Evolutionary conservation across 139 green algal genomes (phyloP), one percentile per base, ranked within the genome.

Genomic region (Chlamydomonas urium): DNA sequence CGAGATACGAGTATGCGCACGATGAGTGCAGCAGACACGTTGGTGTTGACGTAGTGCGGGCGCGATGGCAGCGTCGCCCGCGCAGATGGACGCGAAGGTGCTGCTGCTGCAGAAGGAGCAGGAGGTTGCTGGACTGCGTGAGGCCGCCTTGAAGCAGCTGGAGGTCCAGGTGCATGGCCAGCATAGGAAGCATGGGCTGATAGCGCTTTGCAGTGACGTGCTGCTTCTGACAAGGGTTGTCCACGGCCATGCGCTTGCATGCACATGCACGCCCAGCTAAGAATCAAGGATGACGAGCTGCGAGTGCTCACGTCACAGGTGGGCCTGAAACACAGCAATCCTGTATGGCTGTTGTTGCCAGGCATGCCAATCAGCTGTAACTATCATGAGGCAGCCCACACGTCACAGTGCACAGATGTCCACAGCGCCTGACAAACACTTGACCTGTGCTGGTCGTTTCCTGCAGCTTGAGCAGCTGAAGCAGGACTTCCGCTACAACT

Each of bases 401-500:
- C 17, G 45, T 56, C n/a, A n/a, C n/a, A n/a, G n/a, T 56, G 17
- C 45, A 56, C 17, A 56, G 21, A 56, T 26, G 45, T 56, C 17
- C 45, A 26, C 45, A 56, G 21, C 17, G 17, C 45, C 45, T 21
- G 21, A 21, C 21, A 26, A 17, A 56, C 17, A 56, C 45, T 56
- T 21, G 21, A 26, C 45, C 45, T 63, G 24, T 36, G 26, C n/a
- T 36, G 10, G 53, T 21, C 45, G 21, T 17, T 56, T 56, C 29
- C 26, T 32, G 53, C 53, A 63, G 75, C 75, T 86, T 35, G 73
- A 87, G 32, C 70, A 79, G 67, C 73, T 89, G 24, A 82, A 76
- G 23, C 23, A 26, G 0, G 83, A 89, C 68, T 89, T 89, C 31
- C 38, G 73, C 10, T 86, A 87, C 73, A 89, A 89, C 47, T 67